Evolutionary conservation across 306 rosid species (phyloP).

Genomic region (Coriaria nepalensis): DNA sequence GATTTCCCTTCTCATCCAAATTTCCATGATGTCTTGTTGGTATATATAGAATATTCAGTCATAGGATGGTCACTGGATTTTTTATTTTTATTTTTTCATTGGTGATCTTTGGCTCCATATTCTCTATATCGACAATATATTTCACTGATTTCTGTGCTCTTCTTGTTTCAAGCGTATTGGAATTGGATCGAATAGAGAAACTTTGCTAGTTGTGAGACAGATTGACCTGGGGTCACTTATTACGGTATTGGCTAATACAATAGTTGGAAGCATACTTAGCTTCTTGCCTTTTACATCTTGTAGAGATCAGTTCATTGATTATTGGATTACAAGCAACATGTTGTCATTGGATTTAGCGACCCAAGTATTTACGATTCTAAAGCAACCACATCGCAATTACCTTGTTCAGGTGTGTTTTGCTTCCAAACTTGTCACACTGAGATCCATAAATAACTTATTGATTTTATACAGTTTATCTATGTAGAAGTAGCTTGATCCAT

Average conservation of each 20-base stretch:
- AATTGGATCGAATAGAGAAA: too few species aligned
- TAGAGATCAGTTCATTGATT: constrained; percentile 52
- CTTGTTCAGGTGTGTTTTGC: constrained; percentile 49
- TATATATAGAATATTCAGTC: too few species aligned
- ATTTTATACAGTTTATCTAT: neutral
- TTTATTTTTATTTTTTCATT: too few species aligned
- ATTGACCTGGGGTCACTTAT: neutral
- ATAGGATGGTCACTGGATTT: too few species aligned
- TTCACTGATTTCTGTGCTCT: too few species aligned
- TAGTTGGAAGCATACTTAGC: too few species aligned
- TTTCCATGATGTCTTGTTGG: too few species aligned
- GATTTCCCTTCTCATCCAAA: too few species aligned
- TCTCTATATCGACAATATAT: too few species aligned
- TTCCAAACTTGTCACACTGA: constrained; percentile 7
- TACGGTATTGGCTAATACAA: neutral
- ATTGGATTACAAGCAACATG: constrained; percentile 56
- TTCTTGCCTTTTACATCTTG: too few species aligned
- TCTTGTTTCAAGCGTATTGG: too few species aligned
- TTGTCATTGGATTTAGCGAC: constrained; percentile 46
- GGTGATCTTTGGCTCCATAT: too few species aligned
- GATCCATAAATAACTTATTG: neutral
- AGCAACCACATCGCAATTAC: constrained; percentile 40
- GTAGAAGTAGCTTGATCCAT: neutral
- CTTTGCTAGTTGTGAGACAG: neutral
- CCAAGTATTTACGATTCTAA: constrained; percentile 42